Percentiles rank a stretch among this genome's conserved stretches.
phyloP scores from a whole-genome alignment of 1,139 yeast genomes.

The Suhomyces bolitotheri region DNA sequence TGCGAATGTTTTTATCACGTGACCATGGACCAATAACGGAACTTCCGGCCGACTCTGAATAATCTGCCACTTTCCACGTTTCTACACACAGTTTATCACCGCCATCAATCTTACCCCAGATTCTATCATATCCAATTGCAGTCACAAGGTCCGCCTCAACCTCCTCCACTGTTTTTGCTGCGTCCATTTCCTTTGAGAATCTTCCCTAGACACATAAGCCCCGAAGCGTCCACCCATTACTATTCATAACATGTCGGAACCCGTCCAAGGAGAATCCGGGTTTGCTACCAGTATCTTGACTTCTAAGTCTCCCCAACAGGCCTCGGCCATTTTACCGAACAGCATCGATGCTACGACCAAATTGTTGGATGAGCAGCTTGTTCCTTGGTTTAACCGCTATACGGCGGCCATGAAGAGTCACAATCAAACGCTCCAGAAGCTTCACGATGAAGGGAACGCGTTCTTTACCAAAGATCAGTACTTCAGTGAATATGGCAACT shows the following conservation, averaged over 20 bases:
- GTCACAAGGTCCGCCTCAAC: background rate
- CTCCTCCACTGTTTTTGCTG: background rate
- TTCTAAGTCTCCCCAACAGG: conserved; percentile 44
- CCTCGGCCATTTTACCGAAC: conserved; percentile 42
- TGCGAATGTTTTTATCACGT: too few relatives aligned
- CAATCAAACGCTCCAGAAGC: conserved; percentile 15
- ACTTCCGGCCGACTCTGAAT: too few relatives aligned
- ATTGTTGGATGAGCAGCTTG: conserved; percentile 16
- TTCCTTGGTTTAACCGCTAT: conserved; percentile 19
- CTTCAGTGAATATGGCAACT: conserved; percentile 51
- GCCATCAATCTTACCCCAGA: background rate
- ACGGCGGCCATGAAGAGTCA: conserved; percentile 15
- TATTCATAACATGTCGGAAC: conserved; percentile 5
- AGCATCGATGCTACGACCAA: conserved; percentile 24
- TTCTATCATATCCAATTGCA: background rate
- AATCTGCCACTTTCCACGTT: too few relatives aligned
- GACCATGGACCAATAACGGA: too few relatives aligned
- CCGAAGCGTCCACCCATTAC: background rate
- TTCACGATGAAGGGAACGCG: conserved; percentile 16
- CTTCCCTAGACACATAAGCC: background rate
- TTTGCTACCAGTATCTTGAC: conserved; percentile 47
- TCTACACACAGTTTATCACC: too few relatives aligned
- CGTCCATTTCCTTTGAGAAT: background rate
- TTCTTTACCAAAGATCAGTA: conserved; percentile 16
- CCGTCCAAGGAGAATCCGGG: conserved; percentile 11